phyloP scores from a whole-genome alignment of 2,329 filamentous ascomycete genomes.

The Claviceps maximensis region DNA sequence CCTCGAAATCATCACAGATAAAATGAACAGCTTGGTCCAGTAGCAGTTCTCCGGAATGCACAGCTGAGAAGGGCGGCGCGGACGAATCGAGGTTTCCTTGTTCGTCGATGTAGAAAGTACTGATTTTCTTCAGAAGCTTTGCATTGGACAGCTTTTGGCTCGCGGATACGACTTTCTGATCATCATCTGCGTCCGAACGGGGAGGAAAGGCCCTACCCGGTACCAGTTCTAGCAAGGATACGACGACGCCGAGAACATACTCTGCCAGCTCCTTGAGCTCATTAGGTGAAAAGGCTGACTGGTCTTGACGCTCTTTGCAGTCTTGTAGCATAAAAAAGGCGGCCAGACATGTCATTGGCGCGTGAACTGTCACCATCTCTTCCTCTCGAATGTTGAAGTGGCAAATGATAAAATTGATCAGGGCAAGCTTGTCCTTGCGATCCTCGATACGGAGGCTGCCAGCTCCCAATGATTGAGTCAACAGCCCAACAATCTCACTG shows the following conservation, averaged over 20 bases:
- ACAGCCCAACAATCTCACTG: constrained; percentile 59
- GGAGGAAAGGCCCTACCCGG: constrained; percentile 48
- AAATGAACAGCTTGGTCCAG: constrained; percentile 45
- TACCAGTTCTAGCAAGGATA: constrained; percentile 47
- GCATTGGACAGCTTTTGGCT: constrained; percentile 14
- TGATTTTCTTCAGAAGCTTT: constrained; percentile 48
- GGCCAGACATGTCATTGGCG: constrained; percentile 49
- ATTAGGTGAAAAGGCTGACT: constrained; percentile 19
- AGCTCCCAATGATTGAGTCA: constrained; percentile 45
- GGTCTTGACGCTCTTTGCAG: constrained; percentile 25
- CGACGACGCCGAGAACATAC: constrained; percentile 33
- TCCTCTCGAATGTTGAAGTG: constrained; percentile 93
- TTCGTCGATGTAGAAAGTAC: constrained; percentile 54
- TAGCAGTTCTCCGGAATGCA: constrained; percentile 46
- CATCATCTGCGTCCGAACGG: constrained; percentile 10
- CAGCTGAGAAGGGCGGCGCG: constrained; percentile 43
- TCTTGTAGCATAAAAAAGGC: constrained; percentile 55
- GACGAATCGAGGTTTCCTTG: constrained; percentile 55
- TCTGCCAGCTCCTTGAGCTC: constrained; percentile 17
- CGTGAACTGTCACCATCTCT: constrained; percentile 83
- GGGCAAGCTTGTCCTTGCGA: constrained; percentile 49
- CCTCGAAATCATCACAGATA: constrained; percentile 32
- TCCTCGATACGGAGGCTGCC: constrained; percentile 30
- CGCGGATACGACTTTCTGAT: constrained; percentile 1
- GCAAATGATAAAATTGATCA: constrained; percentile 69